Evolutionary conservation across 2,329 filamentous ascomycete species (phyloP), one percentile per base, ranked within the genome.

Genomic region (Rhinocladiella similis): DNA sequence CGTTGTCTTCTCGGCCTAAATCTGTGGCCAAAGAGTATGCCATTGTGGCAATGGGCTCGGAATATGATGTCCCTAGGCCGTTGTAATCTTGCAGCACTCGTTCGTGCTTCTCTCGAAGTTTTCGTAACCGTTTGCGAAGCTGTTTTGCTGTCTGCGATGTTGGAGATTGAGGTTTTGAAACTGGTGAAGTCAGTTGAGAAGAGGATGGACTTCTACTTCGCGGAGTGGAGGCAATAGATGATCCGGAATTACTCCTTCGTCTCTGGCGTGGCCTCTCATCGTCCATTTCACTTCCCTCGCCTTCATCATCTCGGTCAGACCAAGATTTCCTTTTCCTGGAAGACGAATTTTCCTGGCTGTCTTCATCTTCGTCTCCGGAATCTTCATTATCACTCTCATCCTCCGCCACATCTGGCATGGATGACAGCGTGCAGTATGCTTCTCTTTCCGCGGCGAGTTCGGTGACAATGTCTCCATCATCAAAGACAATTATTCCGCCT

Each of bases 11-110:
- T 51, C 92, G 88, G 60, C 94, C 94, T 5, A 99, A 83, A 69
- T 97, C 94, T 1, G 92, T 96, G 1, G 93, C 94, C 13, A 99
- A 80, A 0, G 91, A 95, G 73, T 97, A 99, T 68, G 97, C 84
- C 76, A 97, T 87, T 0, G 92, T 96, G 0, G 92, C 94, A 53
- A 97, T 90, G 1, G 94, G 94, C 70, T 99, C 94, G 0, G 93
- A 93, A 69, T 96, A 97, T 1, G 91, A 96, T 2, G 90, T 87
- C 39, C 94, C 94, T 27, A 90, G 82, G 25, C 85, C 83, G 75
- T 97, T 97, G 74, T 99, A 97, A 61, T 84, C 82, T 48, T 88
- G 84, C 36, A 97, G 77, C 1, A 92, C 80, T 0, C 75, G 73
- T 71, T 96, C 90, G 63, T 97, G 87, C 66, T 92, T 88, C 59